phyloP scores from a whole-genome alignment of 2,329 filamentous ascomycete species.

The Colletotrichum sp. region DNA sequence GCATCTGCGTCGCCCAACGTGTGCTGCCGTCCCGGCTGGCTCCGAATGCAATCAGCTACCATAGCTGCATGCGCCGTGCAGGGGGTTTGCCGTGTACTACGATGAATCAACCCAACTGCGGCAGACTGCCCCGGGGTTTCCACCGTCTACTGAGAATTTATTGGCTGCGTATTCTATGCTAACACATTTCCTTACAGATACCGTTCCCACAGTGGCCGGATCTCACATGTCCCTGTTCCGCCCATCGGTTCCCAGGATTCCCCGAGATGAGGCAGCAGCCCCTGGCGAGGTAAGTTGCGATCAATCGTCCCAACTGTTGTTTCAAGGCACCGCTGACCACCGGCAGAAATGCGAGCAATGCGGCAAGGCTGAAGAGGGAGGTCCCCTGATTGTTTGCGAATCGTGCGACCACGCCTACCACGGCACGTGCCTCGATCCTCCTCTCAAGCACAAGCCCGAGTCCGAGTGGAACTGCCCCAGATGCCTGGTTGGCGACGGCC shows the following conservation, averaged over 20 bases:
- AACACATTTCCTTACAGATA: conserved; percentile 47
- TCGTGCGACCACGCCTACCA: conserved; percentile 91
- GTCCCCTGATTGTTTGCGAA: conserved; percentile 81
- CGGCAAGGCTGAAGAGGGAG: conserved; percentile 75
- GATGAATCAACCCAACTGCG: neutral
- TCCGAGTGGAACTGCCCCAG: conserved; percentile 95
- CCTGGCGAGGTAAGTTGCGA: conserved; percentile 45
- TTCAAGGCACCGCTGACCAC: conserved; percentile 21
- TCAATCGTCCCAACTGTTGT: neutral
- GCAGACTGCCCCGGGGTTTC: neutral
- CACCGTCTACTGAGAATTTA: neutral
- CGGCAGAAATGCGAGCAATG: conserved; percentile 83
- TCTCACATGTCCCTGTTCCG: conserved; percentile 97
- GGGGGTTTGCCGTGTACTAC: conserved; percentile 23
- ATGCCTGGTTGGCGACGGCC: conserved; percentile 93
- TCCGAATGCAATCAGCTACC: neutral
- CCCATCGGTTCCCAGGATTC: conserved; percentile 74
- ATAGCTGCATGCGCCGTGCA: conserved; percentile 10
- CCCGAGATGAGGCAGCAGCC: conserved; percentile 55
- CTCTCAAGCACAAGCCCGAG: conserved; percentile 77
- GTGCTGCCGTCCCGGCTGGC: neutral
- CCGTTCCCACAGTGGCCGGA: conserved; percentile 85
- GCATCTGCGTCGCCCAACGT: neutral
- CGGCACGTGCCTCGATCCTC: conserved; percentile 86
- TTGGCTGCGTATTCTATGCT: conserved; percentile 11